Evolutionary conservation across 1,284 basidiomycete genomes (phyloP), one percentile per base, ranked within the genome.

Genomic region (Austroboletus niveus): DNA sequence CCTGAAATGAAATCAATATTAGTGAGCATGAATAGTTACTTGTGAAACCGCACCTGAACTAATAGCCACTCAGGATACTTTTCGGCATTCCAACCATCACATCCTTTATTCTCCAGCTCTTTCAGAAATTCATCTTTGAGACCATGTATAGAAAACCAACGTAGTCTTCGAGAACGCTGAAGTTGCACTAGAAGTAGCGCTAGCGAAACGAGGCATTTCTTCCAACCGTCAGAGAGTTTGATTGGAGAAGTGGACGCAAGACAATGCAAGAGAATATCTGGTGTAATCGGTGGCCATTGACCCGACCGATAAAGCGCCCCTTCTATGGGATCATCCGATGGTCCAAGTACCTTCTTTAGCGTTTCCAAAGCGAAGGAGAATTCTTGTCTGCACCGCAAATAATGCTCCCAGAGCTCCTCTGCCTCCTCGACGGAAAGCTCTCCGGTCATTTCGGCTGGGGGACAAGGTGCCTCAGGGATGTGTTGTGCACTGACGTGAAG

Each of bases 41-140:
- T 1, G 53, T 81, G 79, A 59, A 81, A 29, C 8, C 80, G 0
- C 27, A 76, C 73, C 67, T 79, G 75, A 15, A 79, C 66, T 15
- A 79, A 54, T 1, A 78, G 58, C 77, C 77, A 79, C 48, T 77
- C 75, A 0, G 65, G 56, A 44, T 68, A 49, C 5, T 38, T 30
- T 9, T 59, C 48, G 4, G 59, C 49, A 31, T 57, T 35, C 50
- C 57, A 48, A 8, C 38, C 51, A 14, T 61, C 49, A 15, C 46
- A 49, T 1, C 54, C 54, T 1, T 15, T 48, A 43, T 71, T 71
- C 67, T 30, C 38, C 38, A 39, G 20, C 8, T 39, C 38, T 39
- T 20, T 39, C 11, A 9, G 9, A 2, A 39, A 39, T 12, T 39
- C 35, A 1, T 14, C 38, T 17, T 39, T 20, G 8, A 10, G 20